Evolutionary conservation across 148 eudicot genomes (phyloP).

Genomic region (Chenopodium formosanum): DNA sequence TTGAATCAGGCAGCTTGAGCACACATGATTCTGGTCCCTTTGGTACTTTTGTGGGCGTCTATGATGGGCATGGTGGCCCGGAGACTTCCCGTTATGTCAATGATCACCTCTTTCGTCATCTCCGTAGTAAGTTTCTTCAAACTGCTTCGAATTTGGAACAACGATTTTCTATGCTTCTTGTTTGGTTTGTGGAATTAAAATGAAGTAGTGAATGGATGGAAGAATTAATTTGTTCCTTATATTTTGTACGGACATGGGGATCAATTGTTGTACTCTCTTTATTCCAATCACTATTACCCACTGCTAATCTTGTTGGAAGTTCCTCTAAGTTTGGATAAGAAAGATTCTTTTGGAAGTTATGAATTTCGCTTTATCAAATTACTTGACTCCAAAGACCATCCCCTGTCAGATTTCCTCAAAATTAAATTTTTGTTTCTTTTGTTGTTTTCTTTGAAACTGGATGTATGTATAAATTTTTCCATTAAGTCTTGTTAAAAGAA

Average conservation of each 20-base stretch:
- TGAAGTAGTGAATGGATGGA: background rate
- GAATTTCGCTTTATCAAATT: background rate
- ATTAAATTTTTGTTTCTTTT: background rate
- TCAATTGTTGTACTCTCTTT: background rate
- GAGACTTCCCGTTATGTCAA: conserved; percentile 83
- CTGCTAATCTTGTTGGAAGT: background rate
- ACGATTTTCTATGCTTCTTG: background rate
- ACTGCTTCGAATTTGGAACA: background rate
- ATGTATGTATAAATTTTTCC: background rate
- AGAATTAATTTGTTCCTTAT: background rate
- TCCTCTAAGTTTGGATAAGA: background rate
- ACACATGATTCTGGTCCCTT: conserved; percentile 54
- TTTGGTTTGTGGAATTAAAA: background rate
- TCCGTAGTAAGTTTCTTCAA: conserved; percentile 53
- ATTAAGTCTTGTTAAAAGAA: background rate
- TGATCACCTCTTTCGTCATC: conserved; percentile 65
- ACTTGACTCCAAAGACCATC: background rate
- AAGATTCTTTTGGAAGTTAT: background rate
- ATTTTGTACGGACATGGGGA: background rate
- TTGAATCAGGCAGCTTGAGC: conserved; percentile 76
- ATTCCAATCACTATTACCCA: background rate
- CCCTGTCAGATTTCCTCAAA: background rate
- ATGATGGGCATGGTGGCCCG: conserved; percentile 91
- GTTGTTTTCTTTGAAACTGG: background rate
- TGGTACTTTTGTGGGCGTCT: conserved; percentile 78